A percentile compares a stretch with the other conserved stretches of the same genome.
phyloP scores from a whole-genome alignment of 768 basidiomycete genomes.

The Amanita jacksonii region DNA sequence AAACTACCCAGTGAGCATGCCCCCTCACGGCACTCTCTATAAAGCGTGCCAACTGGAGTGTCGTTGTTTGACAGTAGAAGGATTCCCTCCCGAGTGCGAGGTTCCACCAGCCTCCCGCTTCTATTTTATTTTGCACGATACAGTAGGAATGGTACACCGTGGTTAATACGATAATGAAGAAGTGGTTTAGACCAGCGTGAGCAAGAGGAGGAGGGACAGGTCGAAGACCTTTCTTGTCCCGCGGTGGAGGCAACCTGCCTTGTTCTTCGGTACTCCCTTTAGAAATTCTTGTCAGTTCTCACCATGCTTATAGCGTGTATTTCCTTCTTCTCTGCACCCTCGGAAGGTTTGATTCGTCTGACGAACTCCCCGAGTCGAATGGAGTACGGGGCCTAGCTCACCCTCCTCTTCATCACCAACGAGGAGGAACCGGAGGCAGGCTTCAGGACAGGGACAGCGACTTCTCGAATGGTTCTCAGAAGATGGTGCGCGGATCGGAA shows the following conservation, averaged over 20 bases:
- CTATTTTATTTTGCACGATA: slow-evolving; percentile 34
- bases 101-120: slow-evolving; percentile 57
- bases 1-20: slow-evolving; percentile 53
- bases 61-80: slow-evolving; percentile 15
- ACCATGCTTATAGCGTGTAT: slow-evolving; percentile 35
- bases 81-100: slow-evolving; percentile 30
- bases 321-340: slow-evolving; percentile 24
- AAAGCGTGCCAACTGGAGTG: slow-evolving; percentile 40
- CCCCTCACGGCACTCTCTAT: slow-evolving; percentile 51
- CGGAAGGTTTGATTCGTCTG: slow-evolving; percentile 26
- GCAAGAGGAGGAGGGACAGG: too few species aligned
- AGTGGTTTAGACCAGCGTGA: too few species aligned
- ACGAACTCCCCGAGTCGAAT: slow-evolving; percentile 55
- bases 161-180: slow-evolving; percentile 30
- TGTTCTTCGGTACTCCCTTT: slow-evolving; percentile 75
- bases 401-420: slow-evolving; percentile 56
- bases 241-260: too few species aligned
- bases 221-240: too few species aligned
- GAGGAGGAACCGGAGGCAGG: slow-evolving; percentile 73
- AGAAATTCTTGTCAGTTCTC: slow-evolving; percentile 66
- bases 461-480: slow-evolving; percentile 63
- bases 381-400: slow-evolving; percentile 24
- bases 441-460: slow-evolving; percentile 73
- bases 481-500: slow-evolving; percentile 60
- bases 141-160: slow-evolving; percentile 44